Evolutionary conservation across 208 protist genomes (phyloP).

Genomic region (Crithidia bombi): DNA sequence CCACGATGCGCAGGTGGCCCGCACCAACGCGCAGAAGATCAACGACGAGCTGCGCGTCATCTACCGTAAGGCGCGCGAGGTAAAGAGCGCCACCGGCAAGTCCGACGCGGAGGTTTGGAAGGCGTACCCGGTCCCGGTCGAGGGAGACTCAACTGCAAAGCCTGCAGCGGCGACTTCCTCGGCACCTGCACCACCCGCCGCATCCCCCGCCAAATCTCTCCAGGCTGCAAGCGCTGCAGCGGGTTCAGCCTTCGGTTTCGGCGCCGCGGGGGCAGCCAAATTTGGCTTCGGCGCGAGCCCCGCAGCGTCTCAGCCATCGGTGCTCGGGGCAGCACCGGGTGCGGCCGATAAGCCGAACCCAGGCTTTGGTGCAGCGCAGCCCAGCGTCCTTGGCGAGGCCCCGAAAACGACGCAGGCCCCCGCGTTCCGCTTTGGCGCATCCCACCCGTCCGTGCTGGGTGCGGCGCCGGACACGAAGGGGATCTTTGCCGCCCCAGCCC

Average conservation of each 20-base stretch:
- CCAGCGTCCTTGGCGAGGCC: no score
- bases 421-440: no score
- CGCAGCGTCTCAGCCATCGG: background rate
- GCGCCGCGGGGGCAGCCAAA: background rate
- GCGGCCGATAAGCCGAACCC: slow-evolving; percentile 4
- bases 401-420: no score
- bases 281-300: slow-evolving; percentile 13
- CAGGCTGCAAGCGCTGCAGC: background rate
- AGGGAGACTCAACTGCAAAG: no score
- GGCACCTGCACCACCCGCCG: slow-evolving; percentile 2
- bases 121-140: slow-evolving; percentile 24
- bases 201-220: slow-evolving; percentile 10
- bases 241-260: slow-evolving; percentile 10
- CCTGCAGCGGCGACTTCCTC: background rate
- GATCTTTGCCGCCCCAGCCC: slow-evolving; percentile 19
- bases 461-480: background rate
- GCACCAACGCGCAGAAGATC: slow-evolving; percentile 56
- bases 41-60: slow-evolving; percentile 71
- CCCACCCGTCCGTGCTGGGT: slow-evolving; percentile 6
- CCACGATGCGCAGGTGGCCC: slow-evolving; percentile 34
- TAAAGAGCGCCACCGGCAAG: slow-evolving; percentile 48
- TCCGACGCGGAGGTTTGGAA: slow-evolving; percentile 63
- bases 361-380: no score
- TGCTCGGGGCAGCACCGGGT: background rate
- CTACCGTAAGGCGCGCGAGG: slow-evolving; percentile 62